Evolutionary conservation across 2,329 filamentous ascomycete genomes (phyloP).

Genomic region (Calonectria montana): DNA sequence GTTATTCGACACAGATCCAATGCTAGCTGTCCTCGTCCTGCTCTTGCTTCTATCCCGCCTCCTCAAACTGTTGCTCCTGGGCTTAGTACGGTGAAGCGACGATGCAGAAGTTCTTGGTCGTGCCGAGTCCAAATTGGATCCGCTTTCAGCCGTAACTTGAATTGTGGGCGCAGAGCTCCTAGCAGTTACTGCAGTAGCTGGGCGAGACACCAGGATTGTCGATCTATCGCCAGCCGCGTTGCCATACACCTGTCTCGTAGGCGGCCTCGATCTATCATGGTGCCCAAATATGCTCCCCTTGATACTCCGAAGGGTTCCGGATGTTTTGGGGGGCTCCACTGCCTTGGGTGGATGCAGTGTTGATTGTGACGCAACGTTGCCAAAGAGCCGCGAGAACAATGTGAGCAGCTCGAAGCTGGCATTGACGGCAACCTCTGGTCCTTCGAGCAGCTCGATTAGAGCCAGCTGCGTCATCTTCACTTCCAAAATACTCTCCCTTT

Average conservation of each 20-base stretch:
- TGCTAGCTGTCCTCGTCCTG: slow-evolving; percentile 58
- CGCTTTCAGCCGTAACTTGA: slow-evolving; percentile 78
- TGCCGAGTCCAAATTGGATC: slow-evolving; percentile 50
- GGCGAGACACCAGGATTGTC: slow-evolving; percentile 41
- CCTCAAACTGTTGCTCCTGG: slow-evolving; percentile 64
- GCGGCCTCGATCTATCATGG: slow-evolving; percentile 57
- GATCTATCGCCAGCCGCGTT: slow-evolving; percentile 52
- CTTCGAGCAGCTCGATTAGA: slow-evolving; percentile 85
- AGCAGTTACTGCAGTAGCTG: slow-evolving; percentile 57
- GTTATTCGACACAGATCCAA: slow-evolving; percentile 51
- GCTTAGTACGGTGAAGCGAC: slow-evolving; percentile 50
- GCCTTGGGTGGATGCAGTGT: slow-evolving; percentile 53
- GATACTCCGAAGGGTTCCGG: slow-evolving; percentile 76
- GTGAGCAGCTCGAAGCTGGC: slow-evolving; percentile 86
- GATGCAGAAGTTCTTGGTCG: slow-evolving; percentile 48
- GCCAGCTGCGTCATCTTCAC: slow-evolving; percentile 95
- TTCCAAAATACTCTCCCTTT: slow-evolving; percentile 90
- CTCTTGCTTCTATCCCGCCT: slow-evolving; percentile 64
- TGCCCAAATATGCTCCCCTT: slow-evolving; percentile 84
- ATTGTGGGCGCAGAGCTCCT: slow-evolving; percentile 72
- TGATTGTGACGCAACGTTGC: slow-evolving; percentile 61
- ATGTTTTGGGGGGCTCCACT: slow-evolving; percentile 74
- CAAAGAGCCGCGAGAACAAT: slow-evolving; percentile 85
- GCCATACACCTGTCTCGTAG: slow-evolving; percentile 54
- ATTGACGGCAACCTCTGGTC: slow-evolving; percentile 87